phyloP scores from a whole-genome alignment of 2,329 filamentous ascomycete species.

The Fusarium miscanthi region DNA sequence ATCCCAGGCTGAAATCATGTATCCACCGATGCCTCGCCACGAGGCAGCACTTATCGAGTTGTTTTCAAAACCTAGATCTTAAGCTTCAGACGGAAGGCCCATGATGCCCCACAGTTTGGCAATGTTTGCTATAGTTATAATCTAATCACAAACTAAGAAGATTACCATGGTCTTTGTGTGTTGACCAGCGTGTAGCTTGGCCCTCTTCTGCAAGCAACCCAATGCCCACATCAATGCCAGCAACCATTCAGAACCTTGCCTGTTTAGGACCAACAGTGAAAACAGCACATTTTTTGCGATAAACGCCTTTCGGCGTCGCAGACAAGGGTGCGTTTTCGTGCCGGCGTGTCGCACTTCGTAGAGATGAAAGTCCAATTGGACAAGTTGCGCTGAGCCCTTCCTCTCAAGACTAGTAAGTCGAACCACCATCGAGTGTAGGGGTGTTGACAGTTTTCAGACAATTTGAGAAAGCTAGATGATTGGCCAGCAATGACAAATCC shows the following conservation, averaged over 20 bases:
- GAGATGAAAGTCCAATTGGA: neutral
- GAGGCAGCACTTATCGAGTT: constrained; percentile 1
- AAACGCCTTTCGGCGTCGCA: neutral
- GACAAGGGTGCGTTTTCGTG: neutral
- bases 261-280: neutral
- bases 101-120: neutral
- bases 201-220: neutral
- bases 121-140: constrained; percentile 8
- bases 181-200: neutral
- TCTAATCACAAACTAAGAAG: constrained; percentile 21
- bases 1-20: constrained; percentile 17
- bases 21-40: neutral
- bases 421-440: neutral
- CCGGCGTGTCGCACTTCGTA: fast-evolving
- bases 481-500: neutral
- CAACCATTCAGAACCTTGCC: neutral
- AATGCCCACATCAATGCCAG: neutral
- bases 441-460: neutral
- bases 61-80: constrained; percentile 18
- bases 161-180: neutral
- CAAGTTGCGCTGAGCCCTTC: neutral
- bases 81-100: constrained; percentile 5
- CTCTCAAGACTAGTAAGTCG: neutral
- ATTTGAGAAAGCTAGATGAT: neutral
- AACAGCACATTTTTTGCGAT: neutral